Conservation (phyloP, 495 filamentous ascomycete species). For the Cercophora samala region DNA sequence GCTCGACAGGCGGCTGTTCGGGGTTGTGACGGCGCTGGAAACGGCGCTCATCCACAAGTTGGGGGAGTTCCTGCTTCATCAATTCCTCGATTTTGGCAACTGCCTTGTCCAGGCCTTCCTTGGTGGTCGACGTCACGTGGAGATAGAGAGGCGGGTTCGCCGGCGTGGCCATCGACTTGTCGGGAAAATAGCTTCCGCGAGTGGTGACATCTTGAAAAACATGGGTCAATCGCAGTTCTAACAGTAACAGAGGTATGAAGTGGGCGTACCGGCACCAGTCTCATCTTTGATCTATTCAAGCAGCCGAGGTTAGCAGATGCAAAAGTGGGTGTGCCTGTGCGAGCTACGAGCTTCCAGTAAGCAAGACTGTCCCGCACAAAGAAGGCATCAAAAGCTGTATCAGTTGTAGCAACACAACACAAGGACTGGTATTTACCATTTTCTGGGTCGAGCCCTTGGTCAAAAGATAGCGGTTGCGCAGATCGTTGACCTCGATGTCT, state of each 20-base stretch:
- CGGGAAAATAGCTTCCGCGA: conserved; percentile 90
- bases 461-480: conserved; percentile 94
- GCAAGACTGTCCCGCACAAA: conserved; percentile 69
- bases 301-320: conserved; percentile 94
- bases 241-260: conserved; percentile 40
- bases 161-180: conserved; percentile 94
- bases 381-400: conserved; percentile 59
- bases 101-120: conserved; percentile 86
- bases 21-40: conserved; percentile 80
- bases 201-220: conserved; percentile 94
- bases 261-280: conserved; percentile 97
- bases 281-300: conserved; percentile 99
- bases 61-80: conserved; percentile 94
- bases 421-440: conserved; percentile 90
- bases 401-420: conserved; percentile 68
- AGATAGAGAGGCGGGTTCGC: conserved; percentile 93
- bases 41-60: conserved; percentile 89
- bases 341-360: conserved; percentile 81
- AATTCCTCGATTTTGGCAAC: conserved; percentile 82
- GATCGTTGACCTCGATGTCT: conserved; percentile 97
- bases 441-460: conserved; percentile 98
- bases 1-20: conserved; percentile 83
- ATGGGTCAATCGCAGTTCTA: conserved; percentile 55
- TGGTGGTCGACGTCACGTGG: conserved; percentile 89
- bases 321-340: conserved; percentile 68